These are phyloP conservation scores for Bipolaris oryzae DNA, from an alignment of 2,329 filamentous ascomycete genomes.

Conservation along the genomic window DNA sequence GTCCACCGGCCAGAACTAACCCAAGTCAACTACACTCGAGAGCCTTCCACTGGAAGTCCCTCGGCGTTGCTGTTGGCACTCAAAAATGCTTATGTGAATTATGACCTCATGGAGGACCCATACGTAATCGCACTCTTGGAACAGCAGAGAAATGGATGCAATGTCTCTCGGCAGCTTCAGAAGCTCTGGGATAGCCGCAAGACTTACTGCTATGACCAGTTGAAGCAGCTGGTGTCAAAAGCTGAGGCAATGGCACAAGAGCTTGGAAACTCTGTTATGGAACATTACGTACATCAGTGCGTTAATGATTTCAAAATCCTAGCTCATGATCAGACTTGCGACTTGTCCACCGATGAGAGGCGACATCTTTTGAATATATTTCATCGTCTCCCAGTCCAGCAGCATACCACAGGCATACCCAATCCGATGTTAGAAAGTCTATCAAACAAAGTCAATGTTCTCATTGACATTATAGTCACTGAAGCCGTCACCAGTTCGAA, in stretches of 20 bases:
- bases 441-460: conserved; percentile 44
- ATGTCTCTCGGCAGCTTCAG: conserved; percentile 31
- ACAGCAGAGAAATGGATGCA: conserved; percentile 26
- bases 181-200: conserved; percentile 39
- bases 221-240: conserved; percentile 43
- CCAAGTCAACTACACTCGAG: conserved; percentile 43
- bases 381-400: conserved; percentile 16
- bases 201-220: conserved; percentile 50
- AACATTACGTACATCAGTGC: conserved; percentile 50
- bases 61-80: conserved; percentile 28
- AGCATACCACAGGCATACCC: background rate
- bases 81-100: conserved; percentile 22
- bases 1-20: conserved; percentile 69
- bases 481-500: conserved; percentile 34
- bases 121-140: conserved; percentile 45
- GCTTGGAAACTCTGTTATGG: conserved; percentile 46
- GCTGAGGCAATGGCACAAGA: conserved; percentile 45
- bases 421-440: conserved; percentile 27
- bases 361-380: conserved; percentile 41
- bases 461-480: conserved; percentile 46
- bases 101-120: conserved; percentile 50
- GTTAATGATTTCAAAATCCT: conserved; percentile 36
- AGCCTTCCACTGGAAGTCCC: background rate
- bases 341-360: conserved; percentile 44
- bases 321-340: conserved; percentile 31